A percentile compares a stretch with the other conserved stretches of the same genome.
phyloP scores from a whole-genome alignment of 129 eudicot genomes.

The Ambrosia trifida region DNA sequence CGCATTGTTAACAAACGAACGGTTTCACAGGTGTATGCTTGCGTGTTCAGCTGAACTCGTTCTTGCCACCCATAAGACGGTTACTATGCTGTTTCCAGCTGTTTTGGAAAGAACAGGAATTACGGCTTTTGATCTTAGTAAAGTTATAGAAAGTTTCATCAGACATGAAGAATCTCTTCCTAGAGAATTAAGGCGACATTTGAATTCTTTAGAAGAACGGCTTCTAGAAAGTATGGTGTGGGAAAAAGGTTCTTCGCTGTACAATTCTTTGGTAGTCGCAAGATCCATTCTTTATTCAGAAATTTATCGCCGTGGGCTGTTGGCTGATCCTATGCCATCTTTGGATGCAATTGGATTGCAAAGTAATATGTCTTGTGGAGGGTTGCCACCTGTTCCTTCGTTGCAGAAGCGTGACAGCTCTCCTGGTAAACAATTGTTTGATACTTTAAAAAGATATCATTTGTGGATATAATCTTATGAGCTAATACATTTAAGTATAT shows the following conservation, averaged over 20 bases:
- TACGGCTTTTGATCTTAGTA: constrained; percentile 97
- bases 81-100: constrained; percentile 96
- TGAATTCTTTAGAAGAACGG: constrained; percentile 89
- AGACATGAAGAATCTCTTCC: constrained; percentile 94
- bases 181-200: constrained; percentile 83
- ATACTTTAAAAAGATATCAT: background rate
- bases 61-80: constrained; percentile 97
- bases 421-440: constrained; percentile 47
- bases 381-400: constrained; percentile 56
- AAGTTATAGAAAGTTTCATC: constrained; percentile 93
- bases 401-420: constrained; percentile 60
- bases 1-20: constrained; percentile 79
- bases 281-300: constrained; percentile 71
- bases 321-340: constrained; percentile 97
- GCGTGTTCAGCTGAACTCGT: constrained; percentile 98
- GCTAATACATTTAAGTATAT: constrained; percentile 15
- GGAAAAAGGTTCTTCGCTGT: constrained; percentile 98
- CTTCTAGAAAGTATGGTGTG: constrained; percentile 97
- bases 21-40: constrained; percentile 96
- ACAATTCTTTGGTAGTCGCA: constrained; percentile 86
- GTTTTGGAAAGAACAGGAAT: constrained; percentile 95
- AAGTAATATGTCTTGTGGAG: constrained; percentile 59
- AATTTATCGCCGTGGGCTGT: constrained; percentile 76
- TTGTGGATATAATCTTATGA: background rate
- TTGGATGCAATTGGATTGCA: constrained; percentile 88